Percentiles rank a stretch among this genome's conserved stretches.
Conservation (phyloP, 805 yeast genomes). For the Candida oleophila region DNA sequence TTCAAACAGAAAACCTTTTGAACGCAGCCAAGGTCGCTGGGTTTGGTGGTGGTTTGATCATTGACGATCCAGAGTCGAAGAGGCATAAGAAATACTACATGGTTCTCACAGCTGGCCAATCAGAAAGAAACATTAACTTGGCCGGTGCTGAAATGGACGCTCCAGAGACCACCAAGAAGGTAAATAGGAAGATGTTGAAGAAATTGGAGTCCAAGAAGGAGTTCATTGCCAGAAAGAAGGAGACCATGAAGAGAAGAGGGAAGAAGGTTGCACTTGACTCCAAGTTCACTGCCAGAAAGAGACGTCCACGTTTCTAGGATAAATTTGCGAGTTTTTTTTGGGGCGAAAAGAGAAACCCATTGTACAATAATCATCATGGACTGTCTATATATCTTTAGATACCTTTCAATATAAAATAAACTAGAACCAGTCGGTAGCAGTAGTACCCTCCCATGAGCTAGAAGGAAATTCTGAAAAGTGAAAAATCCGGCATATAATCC, state of each 20-base stretch:
- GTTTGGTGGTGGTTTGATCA: slow-evolving; percentile 91
- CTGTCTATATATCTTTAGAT: too few relatives aligned
- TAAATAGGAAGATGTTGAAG: slow-evolving; percentile 49
- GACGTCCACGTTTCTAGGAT: slow-evolving; percentile 42
- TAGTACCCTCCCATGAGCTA: too few relatives aligned
- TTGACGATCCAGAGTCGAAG: slow-evolving; percentile 91
- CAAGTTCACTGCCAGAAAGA: slow-evolving; percentile 81
- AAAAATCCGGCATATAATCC: neutral
- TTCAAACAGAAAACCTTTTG: slow-evolving; percentile 74
- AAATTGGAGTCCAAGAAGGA: slow-evolving; percentile 74
- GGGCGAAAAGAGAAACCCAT: too few relatives aligned
- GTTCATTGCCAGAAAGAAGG: slow-evolving; percentile 88
- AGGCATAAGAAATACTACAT: slow-evolving; percentile 88
- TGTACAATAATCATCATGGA: neutral
- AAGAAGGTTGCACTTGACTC: slow-evolving; percentile 86
- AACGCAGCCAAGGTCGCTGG: slow-evolving; percentile 91
- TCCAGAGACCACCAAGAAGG: slow-evolving; percentile 40
- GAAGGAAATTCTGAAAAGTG: too few relatives aligned
- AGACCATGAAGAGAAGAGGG: slow-evolving; percentile 88
- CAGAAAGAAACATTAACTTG: slow-evolving; percentile 74
- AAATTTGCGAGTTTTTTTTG: too few relatives aligned
- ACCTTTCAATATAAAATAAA: neutral
- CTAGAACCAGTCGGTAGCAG: too few relatives aligned
- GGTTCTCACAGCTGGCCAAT: slow-evolving; percentile 82
- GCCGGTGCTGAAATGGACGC: slow-evolving; percentile 81